Base-by-base conservation (phyloP, 2,329 filamentous ascomycete species). In the Chaetomium sp. region DNA sequence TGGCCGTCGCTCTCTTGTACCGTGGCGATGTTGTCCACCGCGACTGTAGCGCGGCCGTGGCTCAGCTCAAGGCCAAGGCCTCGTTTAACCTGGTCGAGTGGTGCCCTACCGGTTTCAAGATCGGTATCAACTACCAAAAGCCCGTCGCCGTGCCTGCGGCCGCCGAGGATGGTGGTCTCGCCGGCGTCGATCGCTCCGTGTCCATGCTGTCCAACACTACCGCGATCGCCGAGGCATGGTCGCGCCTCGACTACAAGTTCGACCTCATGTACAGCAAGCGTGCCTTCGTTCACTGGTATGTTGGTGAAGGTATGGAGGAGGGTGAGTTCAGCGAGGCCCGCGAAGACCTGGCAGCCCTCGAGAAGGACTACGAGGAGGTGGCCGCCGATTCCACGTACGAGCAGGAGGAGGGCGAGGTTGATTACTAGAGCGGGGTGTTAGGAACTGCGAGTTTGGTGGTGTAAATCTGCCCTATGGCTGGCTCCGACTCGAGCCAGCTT, bases 241-340 rank as follows among this genome's bases (percentile, higher is more conserved):
- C 83, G 58, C 81, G 84, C 61, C 79, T 88, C 49, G 84, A 87
- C 73, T 77, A 86, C 79, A 88, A 88, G 76, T 88, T 88, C 72
- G 85, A 88, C 66, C 84, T 88, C 66, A 88, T 88, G 85, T 87
- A 88, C 79, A 85, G 80, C 75, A 88, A 88, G 80, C 84, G 85
- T 63, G 85, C 85, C 58, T 88, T 88, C 66, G 85, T 88, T 46
- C 85, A 88, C 75, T 88, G 85, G 85, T 88, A 88, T 64, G 89
- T 94, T 53, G 89, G 89, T 63, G 89, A 94, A 76, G 89, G 89
- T 75, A 94, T 94, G 89, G 89, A 94, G 77, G 89, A 94, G 72
- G 89, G 89, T 66, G 89, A 94, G 73, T 94, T 94, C 77, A 88
- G 85, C 61, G 89, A 94, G 74, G 89, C 89, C 59, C 86, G 89